These are phyloP conservation scores for Corniculantispora saksenae DNA, from an alignment of 2,329 filamentous ascomycete genomes.

Conservation along the genomic window DNA sequence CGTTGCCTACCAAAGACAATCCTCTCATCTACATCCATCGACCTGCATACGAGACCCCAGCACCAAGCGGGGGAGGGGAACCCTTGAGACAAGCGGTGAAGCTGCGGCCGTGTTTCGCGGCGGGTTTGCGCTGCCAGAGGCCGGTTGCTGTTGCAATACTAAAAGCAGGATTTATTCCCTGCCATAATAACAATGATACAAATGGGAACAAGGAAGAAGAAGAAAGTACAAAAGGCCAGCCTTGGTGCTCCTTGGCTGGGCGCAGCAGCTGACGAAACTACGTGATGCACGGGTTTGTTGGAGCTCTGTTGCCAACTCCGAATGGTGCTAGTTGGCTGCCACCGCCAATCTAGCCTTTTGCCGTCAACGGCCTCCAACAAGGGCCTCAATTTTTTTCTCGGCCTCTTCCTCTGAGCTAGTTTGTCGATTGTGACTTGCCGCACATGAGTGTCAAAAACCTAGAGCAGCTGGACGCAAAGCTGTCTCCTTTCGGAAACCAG, in stretches of 20 bases:
- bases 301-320: neutral
- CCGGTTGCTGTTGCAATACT: neutral
- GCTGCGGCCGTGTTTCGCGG: slow-evolving; percentile 3
- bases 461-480: neutral
- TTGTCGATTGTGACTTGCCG: neutral
- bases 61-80: slow-evolving; percentile 13
- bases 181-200: neutral
- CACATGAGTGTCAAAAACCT: neutral
- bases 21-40: slow-evolving; percentile 13
- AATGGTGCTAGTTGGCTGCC: neutral
- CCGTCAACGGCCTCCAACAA: slow-evolving; percentile 15
- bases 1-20: neutral
- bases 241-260: slow-evolving; percentile 3
- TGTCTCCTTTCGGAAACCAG: neutral
- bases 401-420: too few species aligned
- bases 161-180: neutral
- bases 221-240: neutral
- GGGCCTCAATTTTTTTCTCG: too few species aligned
- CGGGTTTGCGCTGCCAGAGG: neutral
- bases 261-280: slow-evolving; percentile 10
- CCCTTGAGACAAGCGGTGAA: slow-evolving; percentile 19
- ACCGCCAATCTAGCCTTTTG: neutral
- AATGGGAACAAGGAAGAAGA: neutral
- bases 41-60: slow-evolving; percentile 10
- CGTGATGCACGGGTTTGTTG: neutral